Evolutionary conservation across 495 filamentous ascomycete genomes (phyloP), one percentile per base, ranked within the genome.

Genomic region (Corynascus novoguineensis): DNA sequence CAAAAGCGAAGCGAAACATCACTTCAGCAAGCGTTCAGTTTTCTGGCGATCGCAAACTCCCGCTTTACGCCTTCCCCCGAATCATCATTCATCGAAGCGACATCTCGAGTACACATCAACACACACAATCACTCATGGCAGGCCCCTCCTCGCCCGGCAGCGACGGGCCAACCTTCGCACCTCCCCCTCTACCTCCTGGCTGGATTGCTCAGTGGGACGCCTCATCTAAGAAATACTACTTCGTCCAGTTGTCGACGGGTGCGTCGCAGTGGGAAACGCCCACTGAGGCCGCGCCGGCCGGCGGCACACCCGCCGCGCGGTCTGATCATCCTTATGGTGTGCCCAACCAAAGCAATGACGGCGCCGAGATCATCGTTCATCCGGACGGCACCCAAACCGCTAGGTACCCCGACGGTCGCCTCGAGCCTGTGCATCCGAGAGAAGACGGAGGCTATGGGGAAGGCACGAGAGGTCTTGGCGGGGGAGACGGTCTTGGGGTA

Each of bases 201-300:
- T 90, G 86, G 86, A 87, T 91, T 58, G 85, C 88, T 19, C 88
- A 92, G 70, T 91, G 88, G 87, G 88, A 92, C 66, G 85, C 82
- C 47, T 66, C 76, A 42, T 83, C 79, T 50, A 81, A 82, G 42
- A 84, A 86, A 65, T 92, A 90, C 71, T 92, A 92, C 68, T 92
- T 80, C 65, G 88, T 92, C 29, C 85, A 90, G 61, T 75, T 88
- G 35, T 80, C 84, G 40, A 91, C 86, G 3, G 87, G 86, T 22
- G 74, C 83, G 25, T 88, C 85, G 42, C 86, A 87, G 70, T 92
- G 88, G 88, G 85, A 90, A 4, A 78, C 86, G 14, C 88, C 88
- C 22, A 88, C 83, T 19, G 75, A 85, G 52, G 76, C 85, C 35
- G 83, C 78, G 6, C 81, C 79, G 19, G 72, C 65, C 21, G 66